These are phyloP conservation scores for Cercospora brassicicola DNA, from an alignment of 2,329 filamentous ascomycete genomes.

Conservation along the genomic window DNA sequence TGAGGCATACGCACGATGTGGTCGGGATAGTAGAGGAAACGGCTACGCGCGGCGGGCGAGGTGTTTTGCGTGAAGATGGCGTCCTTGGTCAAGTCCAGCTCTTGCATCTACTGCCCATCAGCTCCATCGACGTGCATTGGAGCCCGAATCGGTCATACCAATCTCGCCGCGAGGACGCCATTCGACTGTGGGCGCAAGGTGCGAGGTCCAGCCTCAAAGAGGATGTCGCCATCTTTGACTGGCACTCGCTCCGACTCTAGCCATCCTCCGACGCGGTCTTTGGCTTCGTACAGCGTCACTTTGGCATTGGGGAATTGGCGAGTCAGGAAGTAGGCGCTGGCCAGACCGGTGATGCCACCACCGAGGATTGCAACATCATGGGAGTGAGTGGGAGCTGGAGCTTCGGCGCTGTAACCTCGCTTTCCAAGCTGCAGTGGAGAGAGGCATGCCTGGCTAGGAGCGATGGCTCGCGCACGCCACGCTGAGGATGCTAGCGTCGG, in stretches of 20 bases:
- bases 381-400: constrained; percentile 17
- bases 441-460: background rate
- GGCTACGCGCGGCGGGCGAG: constrained; percentile 59
- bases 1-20: constrained; percentile 67
- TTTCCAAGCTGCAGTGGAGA: background rate
- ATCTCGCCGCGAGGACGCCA: constrained; percentile 66
- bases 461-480: background rate
- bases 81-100: constrained; percentile 58
- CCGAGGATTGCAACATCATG: constrained; percentile 67
- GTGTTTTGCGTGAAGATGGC: constrained; percentile 55
- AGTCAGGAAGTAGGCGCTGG: constrained; percentile 73
- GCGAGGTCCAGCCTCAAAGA: constrained; percentile 83
- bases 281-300: constrained; percentile 79
- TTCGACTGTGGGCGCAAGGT: constrained; percentile 64
- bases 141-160: constrained; percentile 56
- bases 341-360: constrained; percentile 79
- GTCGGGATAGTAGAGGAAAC: constrained; percentile 87
- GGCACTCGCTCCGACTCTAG: constrained; percentile 65
- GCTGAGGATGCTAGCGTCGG: constrained; percentile 9
- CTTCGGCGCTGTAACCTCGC: constrained; percentile 20
- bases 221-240: constrained; percentile 62
- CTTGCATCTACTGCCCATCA: constrained; percentile 52
- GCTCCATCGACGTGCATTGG: constrained; percentile 21
- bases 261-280: constrained; percentile 76
- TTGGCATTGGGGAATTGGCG: constrained; percentile 65